A percentile compares a stretch with the other conserved stretches of the same genome.
These are phyloP conservation scores for Tulasnella sp. DNA, from an alignment of 768 basidiomycete species.

Conservation along the genomic window DNA sequence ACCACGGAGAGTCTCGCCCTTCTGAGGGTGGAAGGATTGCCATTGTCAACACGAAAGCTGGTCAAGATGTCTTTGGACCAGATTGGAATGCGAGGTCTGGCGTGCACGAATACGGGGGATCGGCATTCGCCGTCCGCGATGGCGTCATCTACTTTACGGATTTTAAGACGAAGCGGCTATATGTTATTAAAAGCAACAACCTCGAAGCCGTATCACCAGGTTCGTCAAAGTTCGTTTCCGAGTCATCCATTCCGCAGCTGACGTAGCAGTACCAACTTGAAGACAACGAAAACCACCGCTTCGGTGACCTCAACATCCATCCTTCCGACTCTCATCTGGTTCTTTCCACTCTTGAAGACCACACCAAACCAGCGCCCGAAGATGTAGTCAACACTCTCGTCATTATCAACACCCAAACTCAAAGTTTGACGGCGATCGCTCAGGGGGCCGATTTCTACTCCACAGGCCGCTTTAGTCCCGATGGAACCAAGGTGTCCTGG, in stretches of 20 bases:
- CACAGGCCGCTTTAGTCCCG: slow-evolving; percentile 55
- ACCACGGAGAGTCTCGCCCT: slow-evolving; percentile 60
- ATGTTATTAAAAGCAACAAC: slow-evolving; percentile 40
- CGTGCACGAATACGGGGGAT: slow-evolving; percentile 74
- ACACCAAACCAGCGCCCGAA: slow-evolving; percentile 53
- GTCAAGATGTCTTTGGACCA: slow-evolving; percentile 52
- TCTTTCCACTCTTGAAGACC: slow-evolving; percentile 66
- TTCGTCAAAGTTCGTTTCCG: slow-evolving; percentile 36
- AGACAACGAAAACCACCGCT: slow-evolving; percentile 56
- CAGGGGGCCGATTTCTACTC: slow-evolving; percentile 71
- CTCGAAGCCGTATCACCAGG: slow-evolving; percentile 60
- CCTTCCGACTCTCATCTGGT: slow-evolving; percentile 53
- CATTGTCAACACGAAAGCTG: slow-evolving; percentile 51
- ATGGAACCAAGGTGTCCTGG: slow-evolving; percentile 59
- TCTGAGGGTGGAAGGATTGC: slow-evolving; percentile 54
- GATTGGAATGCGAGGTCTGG: slow-evolving; percentile 55
- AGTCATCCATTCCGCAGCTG: background rate
- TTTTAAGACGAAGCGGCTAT: slow-evolving; percentile 52
- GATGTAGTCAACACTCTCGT: slow-evolving; percentile 56
- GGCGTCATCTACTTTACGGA: slow-evolving; percentile 59
- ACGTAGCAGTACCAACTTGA: background rate
- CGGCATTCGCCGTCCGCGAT: slow-evolving; percentile 51
- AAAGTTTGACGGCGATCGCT: slow-evolving; percentile 47
- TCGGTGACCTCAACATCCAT: slow-evolving; percentile 59
- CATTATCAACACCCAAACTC: slow-evolving; percentile 50